Conservation (phyloP, 140 eudicot species). For the Stevia rebaudiana region DNA sequence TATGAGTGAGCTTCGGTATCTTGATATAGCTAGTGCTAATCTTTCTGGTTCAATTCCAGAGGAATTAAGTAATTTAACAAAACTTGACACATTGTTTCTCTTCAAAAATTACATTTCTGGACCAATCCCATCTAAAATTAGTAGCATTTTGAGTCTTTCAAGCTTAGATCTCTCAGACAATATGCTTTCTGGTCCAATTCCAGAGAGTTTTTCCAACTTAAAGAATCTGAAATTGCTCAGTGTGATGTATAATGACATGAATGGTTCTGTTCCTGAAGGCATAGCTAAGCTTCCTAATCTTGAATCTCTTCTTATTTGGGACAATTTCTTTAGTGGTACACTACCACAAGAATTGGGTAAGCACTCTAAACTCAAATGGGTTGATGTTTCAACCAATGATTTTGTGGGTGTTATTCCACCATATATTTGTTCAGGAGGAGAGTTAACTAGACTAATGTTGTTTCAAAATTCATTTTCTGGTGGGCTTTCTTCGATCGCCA, state of each 20-base stretch:
- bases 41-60: slow-evolving; percentile 71
- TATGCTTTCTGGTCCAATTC: slow-evolving; percentile 65
- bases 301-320: slow-evolving; percentile 80
- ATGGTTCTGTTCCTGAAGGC: slow-evolving; percentile 75
- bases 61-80: slow-evolving; percentile 53
- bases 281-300: slow-evolving; percentile 66
- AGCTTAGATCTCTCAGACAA: slow-evolving; percentile 97
- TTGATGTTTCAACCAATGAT: slow-evolving; percentile 88
- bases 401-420: slow-evolving; percentile 66
- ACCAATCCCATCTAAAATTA: slow-evolving; percentile 48
- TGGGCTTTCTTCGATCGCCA: slow-evolving; percentile 54
- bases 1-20: slow-evolving; percentile 78
- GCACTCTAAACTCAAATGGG: slow-evolving; percentile 59
- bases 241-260: slow-evolving; percentile 72
- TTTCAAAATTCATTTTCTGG: slow-evolving; percentile 83
- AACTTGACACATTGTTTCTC: slow-evolving; percentile 70
- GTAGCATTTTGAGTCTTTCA: slow-evolving; percentile 45
- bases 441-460: slow-evolving; percentile 50
- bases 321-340: slow-evolving; percentile 65
- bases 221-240: slow-evolving; percentile 59
- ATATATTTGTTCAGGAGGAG: slow-evolving; percentile 61
- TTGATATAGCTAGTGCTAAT: slow-evolving; percentile 88
- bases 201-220: slow-evolving; percentile 61
- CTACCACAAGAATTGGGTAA: slow-evolving; percentile 75
- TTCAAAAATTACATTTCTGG: slow-evolving; percentile 69